phyloP scores from a whole-genome alignment of 2,329 filamentous ascomycete genomes.

The Neopestalotiopsis sp. region DNA sequence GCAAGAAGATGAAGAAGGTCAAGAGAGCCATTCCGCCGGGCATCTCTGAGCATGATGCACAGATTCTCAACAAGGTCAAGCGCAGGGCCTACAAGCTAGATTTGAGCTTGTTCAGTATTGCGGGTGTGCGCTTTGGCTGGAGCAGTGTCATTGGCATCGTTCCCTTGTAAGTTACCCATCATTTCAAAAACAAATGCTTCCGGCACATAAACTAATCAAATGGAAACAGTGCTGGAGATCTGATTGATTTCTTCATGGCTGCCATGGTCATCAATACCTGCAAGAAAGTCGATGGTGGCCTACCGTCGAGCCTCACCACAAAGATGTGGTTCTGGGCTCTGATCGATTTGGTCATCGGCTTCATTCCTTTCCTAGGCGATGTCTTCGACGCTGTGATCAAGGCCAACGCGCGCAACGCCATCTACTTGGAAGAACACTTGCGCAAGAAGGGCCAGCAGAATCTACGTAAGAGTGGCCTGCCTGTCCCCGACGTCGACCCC shows the following conservation, averaged over 20 bases:
- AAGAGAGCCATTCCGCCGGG: constrained; percentile 85
- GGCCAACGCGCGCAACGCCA: constrained; percentile 78
- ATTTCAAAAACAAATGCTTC: not conserved
- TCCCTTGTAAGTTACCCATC: constrained; percentile 67
- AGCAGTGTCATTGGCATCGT: constrained; percentile 83
- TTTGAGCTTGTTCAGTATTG: constrained; percentile 80
- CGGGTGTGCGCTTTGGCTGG: constrained; percentile 88
- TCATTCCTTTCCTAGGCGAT: constrained; percentile 80
- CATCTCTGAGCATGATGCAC: constrained; percentile 80
- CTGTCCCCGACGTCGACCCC: constrained; percentile 54
- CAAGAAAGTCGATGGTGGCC: constrained; percentile 75
- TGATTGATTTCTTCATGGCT: constrained; percentile 74
- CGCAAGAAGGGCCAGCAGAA: constrained; percentile 69
- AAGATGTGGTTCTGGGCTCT: constrained; percentile 83
- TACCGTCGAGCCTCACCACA: constrained; percentile 63
- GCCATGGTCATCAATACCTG: constrained; percentile 77
- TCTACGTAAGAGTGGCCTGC: constrained; percentile 50
- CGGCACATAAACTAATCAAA: constrained; percentile 20
- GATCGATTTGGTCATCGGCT: constrained; percentile 74
- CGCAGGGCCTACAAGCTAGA: constrained; percentile 85
- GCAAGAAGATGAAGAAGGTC: constrained; percentile 77
- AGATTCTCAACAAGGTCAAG: constrained; percentile 85
- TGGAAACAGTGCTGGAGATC: constrained; percentile 70
- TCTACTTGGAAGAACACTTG: constrained; percentile 70
- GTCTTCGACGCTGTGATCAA: constrained; percentile 74